phyloP scores from a whole-genome alignment of 352 stramenopile genomes.

The Phytopythium ostracodes region DNA sequence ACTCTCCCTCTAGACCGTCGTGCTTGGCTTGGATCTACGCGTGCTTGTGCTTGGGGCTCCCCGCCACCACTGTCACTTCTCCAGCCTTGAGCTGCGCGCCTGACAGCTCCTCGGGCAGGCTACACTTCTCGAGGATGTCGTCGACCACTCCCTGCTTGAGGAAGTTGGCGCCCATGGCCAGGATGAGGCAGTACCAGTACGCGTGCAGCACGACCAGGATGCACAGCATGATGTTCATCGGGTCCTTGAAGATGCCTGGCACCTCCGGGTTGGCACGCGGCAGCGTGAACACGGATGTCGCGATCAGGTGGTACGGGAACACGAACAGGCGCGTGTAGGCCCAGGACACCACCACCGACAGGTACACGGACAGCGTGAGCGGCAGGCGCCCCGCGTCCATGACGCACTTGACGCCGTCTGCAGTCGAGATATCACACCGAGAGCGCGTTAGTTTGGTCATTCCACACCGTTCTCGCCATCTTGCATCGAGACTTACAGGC shows the following conservation, averaged over 20 bases:
- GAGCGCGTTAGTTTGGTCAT: conserved; percentile 8
- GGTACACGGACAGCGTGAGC: conserved; percentile 30
- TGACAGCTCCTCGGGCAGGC: conserved; percentile 4
- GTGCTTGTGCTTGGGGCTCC: conserved; percentile 4
- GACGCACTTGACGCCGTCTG: conserved; percentile 36
- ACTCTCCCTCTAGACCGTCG: no score
- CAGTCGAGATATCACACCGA: background rate
- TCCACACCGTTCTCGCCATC: background rate
- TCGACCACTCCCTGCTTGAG: conserved; percentile 27
- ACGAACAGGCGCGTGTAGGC: conserved; percentile 43
- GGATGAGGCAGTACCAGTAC: conserved; percentile 42
- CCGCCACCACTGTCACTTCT: background rate
- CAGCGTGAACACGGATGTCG: conserved; percentile 27
- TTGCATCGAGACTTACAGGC: conserved; percentile 31
- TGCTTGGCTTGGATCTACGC: background rate
- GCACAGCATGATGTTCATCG: conserved; percentile 32
- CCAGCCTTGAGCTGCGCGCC: background rate
- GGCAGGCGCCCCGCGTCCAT: conserved; percentile 28
- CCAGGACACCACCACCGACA: conserved; percentile 33
- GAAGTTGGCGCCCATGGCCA: conserved; percentile 38
- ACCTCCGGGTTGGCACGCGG: conserved; percentile 25
- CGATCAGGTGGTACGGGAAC: conserved; percentile 38
- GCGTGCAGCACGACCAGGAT: conserved; percentile 37
- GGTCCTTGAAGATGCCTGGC: conserved; percentile 28
- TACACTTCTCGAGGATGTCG: conserved; percentile 37